Percentiles rank a stretch among this genome's conserved stretches.
Evolutionary conservation across 1,139 yeast species (phyloP).

Genomic region (Yamadazyma sp.): DNA sequence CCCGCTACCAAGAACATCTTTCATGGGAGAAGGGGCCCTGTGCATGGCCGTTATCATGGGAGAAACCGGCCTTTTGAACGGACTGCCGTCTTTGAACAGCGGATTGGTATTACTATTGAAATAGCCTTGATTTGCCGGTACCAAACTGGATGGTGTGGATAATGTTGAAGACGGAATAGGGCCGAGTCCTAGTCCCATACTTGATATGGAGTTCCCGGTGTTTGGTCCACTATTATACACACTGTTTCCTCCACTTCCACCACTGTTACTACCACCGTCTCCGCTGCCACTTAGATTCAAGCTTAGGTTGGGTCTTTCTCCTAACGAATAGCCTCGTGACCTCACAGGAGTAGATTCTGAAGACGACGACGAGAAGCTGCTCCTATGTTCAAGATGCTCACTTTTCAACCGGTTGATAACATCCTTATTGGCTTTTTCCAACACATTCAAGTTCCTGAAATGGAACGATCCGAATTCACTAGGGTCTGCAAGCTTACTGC

Average conservation of each 20-base stretch:
- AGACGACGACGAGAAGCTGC: constrained; percentile 44
- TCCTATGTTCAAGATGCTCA: constrained; percentile 67
- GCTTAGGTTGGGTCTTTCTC: constrained; percentile 11
- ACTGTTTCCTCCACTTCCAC: constrained; percentile 10
- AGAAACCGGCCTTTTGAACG: constrained; percentile 40
- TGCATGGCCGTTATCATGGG: constrained; percentile 24
- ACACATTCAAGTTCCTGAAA: constrained; percentile 82
- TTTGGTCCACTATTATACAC: constrained; percentile 2
- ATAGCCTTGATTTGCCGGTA: constrained; percentile 4
- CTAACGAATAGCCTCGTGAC: constrained; percentile 41
- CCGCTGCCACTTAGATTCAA: constrained; percentile 6
- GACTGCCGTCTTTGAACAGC: constrained; percentile 22
- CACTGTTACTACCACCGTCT: constrained; percentile 11
- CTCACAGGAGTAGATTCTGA: constrained; percentile 42
- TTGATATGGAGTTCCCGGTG: neutral
- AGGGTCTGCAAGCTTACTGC: constrained; percentile 68
- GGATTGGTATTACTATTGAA: constrained; percentile 3
- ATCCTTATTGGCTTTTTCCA: constrained; percentile 93
- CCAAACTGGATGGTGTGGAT: constrained; percentile 7
- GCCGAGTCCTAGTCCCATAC: constrained; percentile 2
- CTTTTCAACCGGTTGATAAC: constrained; percentile 81
- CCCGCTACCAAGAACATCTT: constrained; percentile 19
- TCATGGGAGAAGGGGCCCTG: constrained; percentile 23
- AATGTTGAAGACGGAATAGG: constrained; percentile 2
- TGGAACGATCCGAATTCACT: constrained; percentile 92